Evolutionary conservation across 371 early-diverging fungal genomes (phyloP).

Genomic region (Coemansia sp.): DNA sequence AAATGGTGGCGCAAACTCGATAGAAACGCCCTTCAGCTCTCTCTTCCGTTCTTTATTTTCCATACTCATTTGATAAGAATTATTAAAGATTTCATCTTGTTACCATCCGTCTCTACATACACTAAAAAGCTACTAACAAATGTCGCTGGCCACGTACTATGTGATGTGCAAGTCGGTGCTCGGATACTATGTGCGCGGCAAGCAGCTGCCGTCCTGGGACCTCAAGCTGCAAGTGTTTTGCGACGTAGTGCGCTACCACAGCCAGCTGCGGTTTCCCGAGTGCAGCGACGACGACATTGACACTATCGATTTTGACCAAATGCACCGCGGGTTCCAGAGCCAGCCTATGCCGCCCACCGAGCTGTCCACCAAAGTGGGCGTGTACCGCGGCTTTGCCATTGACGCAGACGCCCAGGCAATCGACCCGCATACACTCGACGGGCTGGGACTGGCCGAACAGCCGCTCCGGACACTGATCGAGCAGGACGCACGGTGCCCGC

Average conservation of each 20-base stretch:
- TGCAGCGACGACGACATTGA: constrained; percentile 23
- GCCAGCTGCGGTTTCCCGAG: constrained; percentile 1
- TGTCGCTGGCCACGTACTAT: constrained; percentile 12
- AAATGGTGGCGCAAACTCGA: no score
- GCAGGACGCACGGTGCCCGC: neutral
- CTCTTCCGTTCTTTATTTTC: neutral
- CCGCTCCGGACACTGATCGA: constrained; percentile 5
- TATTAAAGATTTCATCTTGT: neutral
- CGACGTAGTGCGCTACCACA: constrained; percentile 12
- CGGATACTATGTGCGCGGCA: constrained; percentile 12
- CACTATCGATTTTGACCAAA: constrained; percentile 2
- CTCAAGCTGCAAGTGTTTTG: constrained; percentile 15
- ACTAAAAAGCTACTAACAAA: neutral
- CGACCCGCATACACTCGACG: neutral
- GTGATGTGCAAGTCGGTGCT: constrained; percentile 7
- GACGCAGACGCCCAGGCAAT: neutral
- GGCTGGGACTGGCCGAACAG: constrained; percentile 22
- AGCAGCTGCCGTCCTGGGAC: constrained; percentile 26
- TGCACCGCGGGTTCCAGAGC: neutral
- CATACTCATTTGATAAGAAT: neutral
- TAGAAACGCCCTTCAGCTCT: neutral
- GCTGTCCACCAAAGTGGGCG: constrained; percentile 3
- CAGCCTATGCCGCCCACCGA: constrained; percentile 7
- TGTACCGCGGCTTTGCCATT: neutral
- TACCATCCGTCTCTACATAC: neutral